These are phyloP conservation scores for Withania somnifera DNA, from an alignment of 305 asterid species.

Conservation along the genomic window DNA sequence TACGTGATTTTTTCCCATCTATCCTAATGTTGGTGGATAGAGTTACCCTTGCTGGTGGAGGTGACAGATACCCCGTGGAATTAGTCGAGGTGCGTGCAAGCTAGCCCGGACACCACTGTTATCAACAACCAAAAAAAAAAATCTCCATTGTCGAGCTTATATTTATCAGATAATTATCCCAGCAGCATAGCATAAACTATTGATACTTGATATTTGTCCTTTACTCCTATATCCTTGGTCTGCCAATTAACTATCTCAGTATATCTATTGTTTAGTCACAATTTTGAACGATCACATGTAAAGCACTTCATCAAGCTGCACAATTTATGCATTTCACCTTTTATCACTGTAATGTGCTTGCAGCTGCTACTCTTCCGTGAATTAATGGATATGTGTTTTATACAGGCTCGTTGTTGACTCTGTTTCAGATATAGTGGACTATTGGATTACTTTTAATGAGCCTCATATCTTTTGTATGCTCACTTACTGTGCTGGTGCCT, in stretches of 20 bases:
- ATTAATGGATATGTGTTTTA: background rate
- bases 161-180: background rate
- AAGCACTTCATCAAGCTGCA: background rate
- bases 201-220: background rate
- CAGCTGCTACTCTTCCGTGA: background rate
- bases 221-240: background rate
- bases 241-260: background rate
- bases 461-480: slow-evolving; percentile 88
- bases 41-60: too few species aligned
- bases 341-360: background rate
- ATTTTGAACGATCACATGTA: background rate
- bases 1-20: too few species aligned
- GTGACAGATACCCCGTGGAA: too few species aligned
- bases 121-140: too few species aligned
- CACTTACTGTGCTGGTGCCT: slow-evolving; percentile 90
- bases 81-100: too few species aligned
- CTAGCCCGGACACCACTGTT: too few species aligned
- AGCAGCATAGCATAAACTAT: background rate
- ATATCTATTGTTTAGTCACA: background rate
- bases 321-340: background rate
- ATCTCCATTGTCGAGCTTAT: background rate
- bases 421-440: slow-evolving; percentile 74
- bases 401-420: slow-evolving; percentile 71
- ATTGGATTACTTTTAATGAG: slow-evolving; percentile 91
- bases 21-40: too few species aligned